A percentile compares a stretch with the other conserved stretches of the same genome.
These are phyloP conservation scores for Candida sonorensis DNA, from an alignment of 805 yeast genomes.

Conservation along the genomic window DNA sequence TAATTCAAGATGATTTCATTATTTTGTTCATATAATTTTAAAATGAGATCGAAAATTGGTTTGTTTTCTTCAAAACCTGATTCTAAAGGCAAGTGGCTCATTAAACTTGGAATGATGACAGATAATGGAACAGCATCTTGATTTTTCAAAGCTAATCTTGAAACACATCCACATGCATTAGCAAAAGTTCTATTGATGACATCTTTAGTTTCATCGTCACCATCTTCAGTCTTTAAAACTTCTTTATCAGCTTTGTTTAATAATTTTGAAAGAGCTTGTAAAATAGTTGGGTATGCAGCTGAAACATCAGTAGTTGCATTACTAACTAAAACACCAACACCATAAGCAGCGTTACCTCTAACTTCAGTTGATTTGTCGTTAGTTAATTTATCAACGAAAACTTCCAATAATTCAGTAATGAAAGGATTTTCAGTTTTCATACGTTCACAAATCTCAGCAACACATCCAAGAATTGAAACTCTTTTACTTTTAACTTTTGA, in stretches of 20 bases:
- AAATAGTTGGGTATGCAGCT: slow-evolving; percentile 58
- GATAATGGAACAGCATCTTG: slow-evolving; percentile 68
- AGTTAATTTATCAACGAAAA: slow-evolving; percentile 61
- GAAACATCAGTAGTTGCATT: slow-evolving; percentile 48
- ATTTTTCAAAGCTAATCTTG: slow-evolving; percentile 77
- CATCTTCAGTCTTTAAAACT: slow-evolving; percentile 49
- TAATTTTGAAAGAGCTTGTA: slow-evolving; percentile 61
- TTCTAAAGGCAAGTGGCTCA: slow-evolving; percentile 76
- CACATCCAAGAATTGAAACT: slow-evolving; percentile 77
- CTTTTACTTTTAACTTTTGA: slow-evolving; percentile 69
- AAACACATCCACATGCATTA: slow-evolving; percentile 95
- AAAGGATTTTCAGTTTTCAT: slow-evolving; percentile 62
- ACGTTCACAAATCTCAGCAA: slow-evolving; percentile 83
- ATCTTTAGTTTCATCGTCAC: slow-evolving; percentile 73
- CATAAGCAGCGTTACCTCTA: slow-evolving; percentile 93
- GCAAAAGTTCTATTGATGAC: slow-evolving; percentile 80
- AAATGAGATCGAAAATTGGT: slow-evolving; percentile 76
- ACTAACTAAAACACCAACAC: slow-evolving; percentile 74
- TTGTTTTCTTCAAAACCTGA: slow-evolving; percentile 89
- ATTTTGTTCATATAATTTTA: slow-evolving; percentile 61
- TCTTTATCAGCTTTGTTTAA: slow-evolving; percentile 75
- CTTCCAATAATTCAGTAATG: slow-evolving; percentile 61
- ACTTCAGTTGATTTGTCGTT: slow-evolving; percentile 80
- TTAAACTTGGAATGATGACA: slow-evolving; percentile 66
- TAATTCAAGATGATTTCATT: slow-evolving; percentile 46